Evolutionary conservation across 139 green algal genomes (phyloP).

Genomic region (Astrephomene gubernaculifera): DNA sequence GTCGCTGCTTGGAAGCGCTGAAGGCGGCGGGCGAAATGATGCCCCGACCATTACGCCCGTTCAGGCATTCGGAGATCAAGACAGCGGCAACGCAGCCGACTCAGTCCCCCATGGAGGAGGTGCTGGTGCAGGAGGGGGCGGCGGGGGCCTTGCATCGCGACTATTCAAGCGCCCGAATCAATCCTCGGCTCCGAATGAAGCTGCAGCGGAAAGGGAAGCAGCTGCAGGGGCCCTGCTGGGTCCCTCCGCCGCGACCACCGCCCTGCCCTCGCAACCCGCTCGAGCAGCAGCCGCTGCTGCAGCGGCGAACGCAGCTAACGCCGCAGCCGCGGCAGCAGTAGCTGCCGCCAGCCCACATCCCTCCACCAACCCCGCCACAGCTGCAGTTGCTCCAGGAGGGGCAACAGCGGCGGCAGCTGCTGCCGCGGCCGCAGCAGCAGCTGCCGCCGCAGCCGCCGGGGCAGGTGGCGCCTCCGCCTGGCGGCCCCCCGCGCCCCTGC

Average conservation of each 20-base stretch:
- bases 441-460: neutral
- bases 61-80: constrained; percentile 13
- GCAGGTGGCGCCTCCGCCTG: neutral
- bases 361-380: neutral
- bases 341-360: neutral
- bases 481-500: neutral
- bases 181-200: no score
- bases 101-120: no score
- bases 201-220: no score
- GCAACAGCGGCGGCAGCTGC: neutral
- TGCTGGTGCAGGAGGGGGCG: no score
- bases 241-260: no score
- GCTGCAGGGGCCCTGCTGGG: no score
- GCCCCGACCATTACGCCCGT: constrained; percentile 13
- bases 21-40: neutral
- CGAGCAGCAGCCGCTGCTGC: no score
- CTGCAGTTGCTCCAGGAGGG: neutral
- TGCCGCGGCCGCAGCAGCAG: neutral
- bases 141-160: no score
- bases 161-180: neutral
- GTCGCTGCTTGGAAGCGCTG: constrained; percentile 3
- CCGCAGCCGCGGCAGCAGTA: neutral
- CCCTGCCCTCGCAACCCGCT: no score
- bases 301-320: no score
- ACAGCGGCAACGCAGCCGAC: neutral